These are phyloP conservation scores for Parascedosporium putredinis DNA, from an alignment of 2,329 filamentous ascomycete species.

Conservation along the genomic window DNA sequence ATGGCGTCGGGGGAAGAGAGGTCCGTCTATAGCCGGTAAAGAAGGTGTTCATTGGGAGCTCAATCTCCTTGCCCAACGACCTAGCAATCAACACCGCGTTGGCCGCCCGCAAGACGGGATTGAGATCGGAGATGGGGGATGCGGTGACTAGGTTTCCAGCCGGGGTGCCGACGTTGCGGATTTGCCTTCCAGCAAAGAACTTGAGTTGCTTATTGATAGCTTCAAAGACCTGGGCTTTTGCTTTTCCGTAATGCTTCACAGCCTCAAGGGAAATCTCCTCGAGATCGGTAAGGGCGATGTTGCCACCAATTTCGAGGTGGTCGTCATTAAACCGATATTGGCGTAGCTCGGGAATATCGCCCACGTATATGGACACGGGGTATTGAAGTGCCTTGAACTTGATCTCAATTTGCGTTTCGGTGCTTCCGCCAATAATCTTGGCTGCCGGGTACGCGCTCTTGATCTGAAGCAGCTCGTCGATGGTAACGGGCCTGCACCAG, in stretches of 20 bases:
- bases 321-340: slow-evolving; percentile 73
- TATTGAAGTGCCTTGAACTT: slow-evolving; percentile 96
- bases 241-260: slow-evolving; percentile 63
- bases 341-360: slow-evolving; percentile 81
- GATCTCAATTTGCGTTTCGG: slow-evolving; percentile 95
- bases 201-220: slow-evolving; percentile 88
- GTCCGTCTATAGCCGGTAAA: slow-evolving; percentile 88
- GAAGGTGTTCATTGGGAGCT: slow-evolving; percentile 87
- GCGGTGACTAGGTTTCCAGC: slow-evolving; percentile 91
- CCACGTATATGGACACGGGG: slow-evolving; percentile 79
- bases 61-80: slow-evolving; percentile 59
- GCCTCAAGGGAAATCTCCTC: slow-evolving; percentile 76
- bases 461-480: slow-evolving; percentile 83
- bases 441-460: slow-evolving; percentile 75
- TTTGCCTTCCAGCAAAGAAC: slow-evolving; percentile 91
- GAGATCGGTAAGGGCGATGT: slow-evolving; percentile 83
- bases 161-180: slow-evolving; percentile 93
- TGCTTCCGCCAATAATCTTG: slow-evolving; percentile 92
- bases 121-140: slow-evolving; percentile 91
- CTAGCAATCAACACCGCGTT: slow-evolving; percentile 75
- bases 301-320: slow-evolving; percentile 83
- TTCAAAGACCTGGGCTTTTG: slow-evolving; percentile 68
- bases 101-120: slow-evolving; percentile 84
- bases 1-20: slow-evolving; percentile 72
- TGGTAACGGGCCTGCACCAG: slow-evolving; percentile 83